These are phyloP conservation scores for Aspergillus saccharolyticus DNA, from an alignment of 495 filamentous ascomycete genomes.

Conservation along the genomic window DNA sequence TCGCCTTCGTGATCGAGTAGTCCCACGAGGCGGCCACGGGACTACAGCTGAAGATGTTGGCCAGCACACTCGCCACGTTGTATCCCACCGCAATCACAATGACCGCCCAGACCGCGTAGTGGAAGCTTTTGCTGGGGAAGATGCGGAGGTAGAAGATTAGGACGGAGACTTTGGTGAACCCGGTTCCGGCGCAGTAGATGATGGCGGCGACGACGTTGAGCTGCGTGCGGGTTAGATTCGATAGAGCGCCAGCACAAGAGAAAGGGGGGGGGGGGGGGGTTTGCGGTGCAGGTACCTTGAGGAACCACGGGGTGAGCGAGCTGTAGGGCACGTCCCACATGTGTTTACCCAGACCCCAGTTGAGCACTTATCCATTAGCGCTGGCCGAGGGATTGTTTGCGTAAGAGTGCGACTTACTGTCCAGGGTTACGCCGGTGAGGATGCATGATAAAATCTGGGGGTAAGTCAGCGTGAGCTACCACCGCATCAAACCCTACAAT, in stretches of 20 bases:
- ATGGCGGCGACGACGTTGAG: constrained; percentile 20
- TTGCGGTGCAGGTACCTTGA: constrained; percentile 12
- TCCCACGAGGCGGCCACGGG: constrained; percentile 33
- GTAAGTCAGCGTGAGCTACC: too few relatives aligned
- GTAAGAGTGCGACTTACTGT: constrained; percentile 16
- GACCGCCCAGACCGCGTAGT: constrained; percentile 26
- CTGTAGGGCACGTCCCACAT: constrained; percentile 12
- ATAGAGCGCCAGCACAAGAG: too few relatives aligned
- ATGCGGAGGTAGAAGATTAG: constrained; percentile 48
- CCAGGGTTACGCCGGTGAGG: constrained; percentile 24
- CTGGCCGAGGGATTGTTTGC: background rate
- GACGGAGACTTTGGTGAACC: constrained; percentile 39
- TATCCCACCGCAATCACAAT: constrained; percentile 33
- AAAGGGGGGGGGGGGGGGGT: background rate
- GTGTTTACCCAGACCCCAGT: constrained; percentile 13
- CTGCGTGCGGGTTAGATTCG: background rate
- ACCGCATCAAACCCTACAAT: too few relatives aligned
- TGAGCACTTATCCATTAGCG: constrained; percentile 13
- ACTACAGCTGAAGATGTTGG: constrained; percentile 30
- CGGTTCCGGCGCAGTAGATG: constrained; percentile 34
- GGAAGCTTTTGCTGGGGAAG: constrained; percentile 34
- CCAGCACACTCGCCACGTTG: constrained; percentile 30
- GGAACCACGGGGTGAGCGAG: constrained; percentile 10
- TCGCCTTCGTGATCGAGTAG: constrained; percentile 15
- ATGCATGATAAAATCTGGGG: constrained; percentile 21